Evolutionary conservation across 192 early-diverging fungal species (phyloP).

Genomic region (Gamsiella multidivaricata): DNA sequence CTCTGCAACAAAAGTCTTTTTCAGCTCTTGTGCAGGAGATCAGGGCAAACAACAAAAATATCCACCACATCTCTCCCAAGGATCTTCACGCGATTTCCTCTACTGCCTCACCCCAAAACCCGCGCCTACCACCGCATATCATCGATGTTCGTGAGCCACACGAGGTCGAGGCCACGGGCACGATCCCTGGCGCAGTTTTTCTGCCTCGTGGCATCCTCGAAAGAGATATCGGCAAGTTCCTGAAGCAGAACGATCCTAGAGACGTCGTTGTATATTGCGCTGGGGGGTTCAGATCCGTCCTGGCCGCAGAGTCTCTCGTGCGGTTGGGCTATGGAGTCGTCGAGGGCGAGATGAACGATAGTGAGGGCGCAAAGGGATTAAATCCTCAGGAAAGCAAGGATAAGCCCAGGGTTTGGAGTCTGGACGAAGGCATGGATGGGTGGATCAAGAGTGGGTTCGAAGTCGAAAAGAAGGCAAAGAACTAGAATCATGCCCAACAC

Average conservation of each 20-base stretch:
- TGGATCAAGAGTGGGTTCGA: constrained; percentile 63
- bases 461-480: constrained; percentile 37
- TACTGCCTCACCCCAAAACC: not conserved
- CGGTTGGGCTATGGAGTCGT: constrained; percentile 56
- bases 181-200: constrained; percentile 61
- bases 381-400: not conserved
- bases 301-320: constrained; percentile 63
- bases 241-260: constrained; percentile 51
- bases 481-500: too few species aligned
- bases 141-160: constrained; percentile 64
- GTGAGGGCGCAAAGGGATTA: too few species aligned
- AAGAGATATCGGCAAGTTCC: constrained; percentile 57
- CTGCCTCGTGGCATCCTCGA: constrained; percentile 62
- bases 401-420: constrained; percentile 45
- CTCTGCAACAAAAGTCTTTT: constrained; percentile 36
- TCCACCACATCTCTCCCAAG: constrained; percentile 38
- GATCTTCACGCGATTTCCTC: constrained; percentile 24
- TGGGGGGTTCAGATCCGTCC: constrained; percentile 60
- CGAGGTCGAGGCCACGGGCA: constrained; percentile 54
- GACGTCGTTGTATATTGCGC: constrained; percentile 66
- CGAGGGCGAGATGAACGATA: constrained; percentile 16
- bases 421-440: constrained; percentile 62
- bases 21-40: constrained; percentile 44
- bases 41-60: constrained; percentile 41
- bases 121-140: constrained; percentile 30